Conservation (phyloP, 306 rosid genomes). For the barrel medic (Medicago truncatula) region DNA sequence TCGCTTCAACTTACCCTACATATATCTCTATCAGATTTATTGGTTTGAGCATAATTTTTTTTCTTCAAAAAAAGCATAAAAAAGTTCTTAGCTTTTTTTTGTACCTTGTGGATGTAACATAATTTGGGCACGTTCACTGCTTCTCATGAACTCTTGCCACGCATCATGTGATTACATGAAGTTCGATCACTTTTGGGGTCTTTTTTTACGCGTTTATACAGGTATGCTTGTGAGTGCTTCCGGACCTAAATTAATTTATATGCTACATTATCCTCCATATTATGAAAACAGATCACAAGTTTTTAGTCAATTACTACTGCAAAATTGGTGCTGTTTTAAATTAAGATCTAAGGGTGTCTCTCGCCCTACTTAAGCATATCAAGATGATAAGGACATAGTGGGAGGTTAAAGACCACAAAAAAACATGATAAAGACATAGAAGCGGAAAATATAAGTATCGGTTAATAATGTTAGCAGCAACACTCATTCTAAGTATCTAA, state of each 20-base stretch:
- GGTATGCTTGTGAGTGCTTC: constrained; percentile 41
- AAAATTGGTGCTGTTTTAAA: not conserved
- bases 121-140: constrained; percentile 20
- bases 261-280: constrained; percentile 26
- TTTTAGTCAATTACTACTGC: not conserved
- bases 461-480: no score
- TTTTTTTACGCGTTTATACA: not conserved
- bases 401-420: no score
- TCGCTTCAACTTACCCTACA: constrained; percentile 37
- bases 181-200: constrained; percentile 36
- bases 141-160: constrained; percentile 45
- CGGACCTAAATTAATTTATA: constrained; percentile 37
- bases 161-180: constrained; percentile 61
- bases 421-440: no score
- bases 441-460: no score
- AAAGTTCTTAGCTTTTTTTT: constrained; percentile 34
- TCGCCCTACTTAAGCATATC: no score
- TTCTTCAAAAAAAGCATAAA: not conserved
- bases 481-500: no score
- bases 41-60: constrained; percentile 36
- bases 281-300: constrained; percentile 19
- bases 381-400: no score
- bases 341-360: not conserved
- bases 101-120: constrained; percentile 31
- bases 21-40: constrained; percentile 37